Percentiles rank a stretch among this genome's conserved stretches.
phyloP scores from a whole-genome alignment of 1,139 yeast genomes.

The Magnusiomyces clavatus region DNA sequence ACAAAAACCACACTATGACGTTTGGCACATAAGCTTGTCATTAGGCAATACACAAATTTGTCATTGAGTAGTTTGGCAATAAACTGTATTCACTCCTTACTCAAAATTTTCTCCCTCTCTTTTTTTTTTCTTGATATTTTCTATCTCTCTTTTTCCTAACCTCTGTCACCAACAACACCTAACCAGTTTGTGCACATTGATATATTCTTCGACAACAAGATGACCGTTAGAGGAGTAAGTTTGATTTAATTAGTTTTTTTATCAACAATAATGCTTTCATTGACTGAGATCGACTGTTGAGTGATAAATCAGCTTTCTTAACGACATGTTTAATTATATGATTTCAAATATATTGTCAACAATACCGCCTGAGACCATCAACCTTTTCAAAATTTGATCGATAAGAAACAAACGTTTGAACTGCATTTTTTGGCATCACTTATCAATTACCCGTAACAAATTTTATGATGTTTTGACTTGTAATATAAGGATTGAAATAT shows the following conservation, averaged over 20 bases:
- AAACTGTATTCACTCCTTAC: background rate
- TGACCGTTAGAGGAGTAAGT: conserved; percentile 35
- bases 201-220: conserved; percentile 19
- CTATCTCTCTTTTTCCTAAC: conserved; percentile 3
- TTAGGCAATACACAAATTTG: background rate
- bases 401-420: too few relatives aligned
- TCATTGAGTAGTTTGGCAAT: background rate
- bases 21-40: background rate
- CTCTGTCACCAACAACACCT: conserved; percentile 13
- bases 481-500: background rate
- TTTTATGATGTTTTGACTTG: background rate
- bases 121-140: conserved; percentile 3
- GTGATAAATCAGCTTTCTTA: background rate
- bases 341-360: background rate
- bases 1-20: background rate
- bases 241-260: background rate
- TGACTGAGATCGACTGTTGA: background rate
- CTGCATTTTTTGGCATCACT: too few relatives aligned
- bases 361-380: too few relatives aligned
- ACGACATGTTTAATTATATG: background rate
- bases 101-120: conserved; percentile 3
- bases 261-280: conserved; percentile 2
- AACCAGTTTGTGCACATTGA: conserved; percentile 15
- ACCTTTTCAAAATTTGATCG: too few relatives aligned
- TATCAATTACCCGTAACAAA: background rate